phyloP scores from a whole-genome alignment of 345 rosid species.

The Erysimum cheiranthoides region DNA sequence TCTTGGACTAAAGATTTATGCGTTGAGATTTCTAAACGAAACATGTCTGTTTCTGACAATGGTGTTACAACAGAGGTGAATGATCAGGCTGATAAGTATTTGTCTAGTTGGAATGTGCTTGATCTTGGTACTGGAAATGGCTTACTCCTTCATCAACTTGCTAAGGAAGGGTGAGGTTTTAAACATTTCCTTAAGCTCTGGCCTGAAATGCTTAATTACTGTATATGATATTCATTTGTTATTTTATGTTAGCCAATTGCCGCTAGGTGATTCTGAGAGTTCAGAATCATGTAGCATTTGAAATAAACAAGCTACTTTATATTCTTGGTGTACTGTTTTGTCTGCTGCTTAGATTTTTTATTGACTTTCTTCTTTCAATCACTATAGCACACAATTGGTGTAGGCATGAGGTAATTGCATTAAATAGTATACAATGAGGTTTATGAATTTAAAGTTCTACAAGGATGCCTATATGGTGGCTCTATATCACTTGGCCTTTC shows the following conservation, averaged over 20 bases:
- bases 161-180: slow-evolving; percentile 83
- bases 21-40: slow-evolving; percentile 61
- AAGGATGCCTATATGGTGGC: neutral
- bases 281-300: neutral
- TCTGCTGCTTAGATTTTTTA: slow-evolving; percentile 1
- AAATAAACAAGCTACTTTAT: neutral
- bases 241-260: neutral
- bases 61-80: slow-evolving; percentile 45
- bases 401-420: neutral
- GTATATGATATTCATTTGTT: neutral
- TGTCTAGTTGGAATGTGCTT: slow-evolving; percentile 89
- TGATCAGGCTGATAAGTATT: slow-evolving; percentile 61
- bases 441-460: neutral
- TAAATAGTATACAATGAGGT: neutral
- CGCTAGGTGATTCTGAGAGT: slow-evolving; percentile 6
- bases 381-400: neutral
- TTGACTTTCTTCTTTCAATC: slow-evolving; percentile 1
- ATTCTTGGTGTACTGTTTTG: slow-evolving; percentile 6
- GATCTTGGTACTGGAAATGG: slow-evolving; percentile 99
- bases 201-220: slow-evolving; percentile 32
- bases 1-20: slow-evolving; percentile 92
- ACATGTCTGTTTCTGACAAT: slow-evolving; percentile 44
- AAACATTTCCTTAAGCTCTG: slow-evolving; percentile 47
- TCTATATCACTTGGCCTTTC: neutral
- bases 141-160: slow-evolving; percentile 92